phyloP scores from a whole-genome alignment of 2,329 filamentous ascomycete genomes.

The Xylariales sp. region DNA sequence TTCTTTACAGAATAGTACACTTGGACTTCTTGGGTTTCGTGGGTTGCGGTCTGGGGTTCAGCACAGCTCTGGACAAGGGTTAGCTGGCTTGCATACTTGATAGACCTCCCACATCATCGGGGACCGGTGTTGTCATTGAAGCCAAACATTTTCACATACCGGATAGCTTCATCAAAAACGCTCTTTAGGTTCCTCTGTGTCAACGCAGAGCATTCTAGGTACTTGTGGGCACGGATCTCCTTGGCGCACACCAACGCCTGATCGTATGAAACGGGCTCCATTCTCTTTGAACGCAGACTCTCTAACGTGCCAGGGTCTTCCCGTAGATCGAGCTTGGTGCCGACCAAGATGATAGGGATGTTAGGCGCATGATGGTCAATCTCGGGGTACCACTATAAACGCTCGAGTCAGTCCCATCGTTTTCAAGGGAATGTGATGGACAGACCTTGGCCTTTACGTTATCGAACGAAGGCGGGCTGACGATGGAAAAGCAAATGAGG shows the following conservation, averaged over 20 bases:
- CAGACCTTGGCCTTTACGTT: slow-evolving; percentile 96
- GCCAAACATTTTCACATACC: slow-evolving; percentile 52
- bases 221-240: slow-evolving; percentile 94
- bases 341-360: slow-evolving; percentile 94
- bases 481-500: slow-evolving; percentile 96
- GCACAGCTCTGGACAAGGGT: slow-evolving; percentile 53
- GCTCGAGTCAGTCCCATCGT: too few relatives aligned
- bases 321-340: slow-evolving; percentile 92
- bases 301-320: slow-evolving; percentile 82
- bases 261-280: slow-evolving; percentile 95
- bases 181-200: slow-evolving; percentile 97
- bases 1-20: slow-evolving; percentile 62
- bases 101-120: background rate
- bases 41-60: slow-evolving; percentile 60
- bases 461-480: slow-evolving; percentile 95
- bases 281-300: slow-evolving; percentile 81
- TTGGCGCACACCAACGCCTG: slow-evolving; percentile 84
- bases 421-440: too few relatives aligned
- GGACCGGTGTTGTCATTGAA: too few relatives aligned
- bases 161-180: slow-evolving; percentile 97
- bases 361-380: slow-evolving; percentile 95
- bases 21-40: slow-evolving; percentile 60
- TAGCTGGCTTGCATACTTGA: slow-evolving; percentile 12
- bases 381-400: slow-evolving; percentile 83
- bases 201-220: slow-evolving; percentile 94